Base-by-base conservation (phyloP, 2,329 filamentous ascomycete species). In the Penicillium sp. region DNA sequence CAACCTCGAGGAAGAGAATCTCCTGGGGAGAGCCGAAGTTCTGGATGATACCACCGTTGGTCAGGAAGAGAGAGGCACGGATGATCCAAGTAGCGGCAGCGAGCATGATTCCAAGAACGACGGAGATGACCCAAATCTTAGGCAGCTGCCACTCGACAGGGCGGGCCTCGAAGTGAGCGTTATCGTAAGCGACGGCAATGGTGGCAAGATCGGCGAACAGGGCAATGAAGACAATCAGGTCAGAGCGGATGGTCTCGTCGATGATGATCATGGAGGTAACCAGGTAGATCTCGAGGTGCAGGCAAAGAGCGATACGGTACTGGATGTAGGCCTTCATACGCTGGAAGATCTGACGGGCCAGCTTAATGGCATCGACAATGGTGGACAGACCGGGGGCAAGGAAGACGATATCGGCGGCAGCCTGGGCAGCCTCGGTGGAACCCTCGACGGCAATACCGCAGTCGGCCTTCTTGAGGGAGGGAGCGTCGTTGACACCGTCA, bases 1-100 rank as follows among this genome's bases (percentile, higher is more conserved):
- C 93, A 79, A 96, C 89, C 83, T 96, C 88, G 45, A 96, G 87
- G 89, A 96, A 96, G 77, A 96, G 83, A 61, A 92, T 88, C 72
- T 89, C 88, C 80, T 92, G 89, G 65, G 91, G 84, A 70, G 86
- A 87, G 75, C 89, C 89, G 72, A 85, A 92, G 80, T 89, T 89
- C 80, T 91, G 84, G 72, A 92, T 86, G 71, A 92, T 82, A 82
- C 89, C 89, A 73, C 89, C 89, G 76, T 85, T 86, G 61, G 81
- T 79, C 22, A 91, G 78, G 83, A 87, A 92, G 72, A 92, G 79
- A 52, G 89, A 84, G 55, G 85, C 89, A 71, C 89, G 89, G 65
- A 91, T 80, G 72, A 92, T 81, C 89, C 89, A 92, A 69, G 89
- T 92, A 62, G 82, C 89, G 48, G 85, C 73, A 58, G 89, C 89